Base-by-base conservation (phyloP, 768 basidiomycete species). In the Pulveroboletus frians region DNA sequence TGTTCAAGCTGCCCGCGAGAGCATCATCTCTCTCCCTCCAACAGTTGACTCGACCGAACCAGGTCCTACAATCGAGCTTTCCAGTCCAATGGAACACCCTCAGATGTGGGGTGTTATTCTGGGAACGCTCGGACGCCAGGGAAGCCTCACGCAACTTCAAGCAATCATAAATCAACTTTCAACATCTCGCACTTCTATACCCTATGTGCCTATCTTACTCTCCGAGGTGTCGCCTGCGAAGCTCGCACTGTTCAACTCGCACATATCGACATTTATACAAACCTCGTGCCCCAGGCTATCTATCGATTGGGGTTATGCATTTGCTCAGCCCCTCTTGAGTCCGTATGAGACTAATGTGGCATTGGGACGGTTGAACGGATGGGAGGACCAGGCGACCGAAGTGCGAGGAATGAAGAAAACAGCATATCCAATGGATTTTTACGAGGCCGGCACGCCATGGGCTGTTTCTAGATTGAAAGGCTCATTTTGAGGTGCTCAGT, bases 221-320 rank as follows among this genome's bases (percentile, higher is more conserved):
- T 98, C 96, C 8, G 96, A 99, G 65, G 76, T 98, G n/a, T 96
- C 93, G 0, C 96, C 96, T 0, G 85, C 89, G 4, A 99, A 98
- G 64, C 77, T 98, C 29, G 76, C 88, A 4, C 74, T 98, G 3
- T 88, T 99, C 66, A 74, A 77, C 39, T 80, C 83, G 1, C 80
- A 92, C 52, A 78, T 98, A 56, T 84, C 89, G 2, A 83, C 88
- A 0, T 98, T 98, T 65, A 80, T 98, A 15, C 96, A 98, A 65
- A 99, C 96, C 1, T 91, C 93, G 0, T 98, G 96, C 67, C 96
- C 96, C 3, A 83, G 96, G 21, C 72, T 99, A 46, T 93, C 91
- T 15, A 98, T 98, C 49, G 96, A 99, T 63, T 99, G 96, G 96
- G 96, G 96, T 4, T 94, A 94, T 62, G 96, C 95, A 1, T 99